Percentiles rank a stretch among this genome's conserved stretches.
Conservation (phyloP, 805 yeast species). For the Saccharomycopsis oosterbeekiorum region DNA sequence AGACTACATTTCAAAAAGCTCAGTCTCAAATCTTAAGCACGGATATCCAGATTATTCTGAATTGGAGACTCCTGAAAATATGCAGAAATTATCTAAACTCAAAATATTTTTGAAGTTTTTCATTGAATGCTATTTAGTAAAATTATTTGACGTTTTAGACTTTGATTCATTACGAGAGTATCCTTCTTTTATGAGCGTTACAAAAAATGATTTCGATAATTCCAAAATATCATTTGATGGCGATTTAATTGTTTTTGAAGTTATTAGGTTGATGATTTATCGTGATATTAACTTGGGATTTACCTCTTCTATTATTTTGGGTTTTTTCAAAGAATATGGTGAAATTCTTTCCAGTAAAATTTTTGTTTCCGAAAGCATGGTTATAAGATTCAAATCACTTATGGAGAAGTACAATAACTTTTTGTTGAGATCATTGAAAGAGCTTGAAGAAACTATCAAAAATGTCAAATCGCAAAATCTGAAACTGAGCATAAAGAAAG, state of each 20-base stretch:
- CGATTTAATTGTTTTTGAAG: neutral
- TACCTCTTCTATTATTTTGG: conserved; percentile 25
- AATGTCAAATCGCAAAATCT: neutral
- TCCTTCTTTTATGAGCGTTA: conserved; percentile 1
- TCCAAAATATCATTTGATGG: neutral
- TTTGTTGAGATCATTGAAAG: neutral
- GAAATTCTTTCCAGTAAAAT: neutral
- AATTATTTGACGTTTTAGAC: conserved; percentile 39
- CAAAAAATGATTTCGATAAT: neutral
- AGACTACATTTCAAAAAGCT: neutral
- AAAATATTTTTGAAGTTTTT: conserved; percentile 40
- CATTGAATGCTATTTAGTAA: conserved; percentile 49
- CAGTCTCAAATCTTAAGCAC: neutral
- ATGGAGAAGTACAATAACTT: neutral
- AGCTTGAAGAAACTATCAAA: neutral
- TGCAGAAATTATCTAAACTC: conserved; percentile 32
- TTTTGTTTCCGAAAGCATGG: neutral
- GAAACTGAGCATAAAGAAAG: neutral
- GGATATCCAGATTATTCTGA: neutral
- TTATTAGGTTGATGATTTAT: neutral
- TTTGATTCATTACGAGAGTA: conserved; percentile 27
- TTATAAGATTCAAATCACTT: neutral
- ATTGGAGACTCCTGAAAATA: conserved; percentile 27
- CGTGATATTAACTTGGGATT: neutral
- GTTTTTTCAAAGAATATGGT: conserved; percentile 38